Evolutionary conservation across 176 grass and related monocot genomes (phyloP).

Genomic region (Alloteropsis semialata): DNA sequence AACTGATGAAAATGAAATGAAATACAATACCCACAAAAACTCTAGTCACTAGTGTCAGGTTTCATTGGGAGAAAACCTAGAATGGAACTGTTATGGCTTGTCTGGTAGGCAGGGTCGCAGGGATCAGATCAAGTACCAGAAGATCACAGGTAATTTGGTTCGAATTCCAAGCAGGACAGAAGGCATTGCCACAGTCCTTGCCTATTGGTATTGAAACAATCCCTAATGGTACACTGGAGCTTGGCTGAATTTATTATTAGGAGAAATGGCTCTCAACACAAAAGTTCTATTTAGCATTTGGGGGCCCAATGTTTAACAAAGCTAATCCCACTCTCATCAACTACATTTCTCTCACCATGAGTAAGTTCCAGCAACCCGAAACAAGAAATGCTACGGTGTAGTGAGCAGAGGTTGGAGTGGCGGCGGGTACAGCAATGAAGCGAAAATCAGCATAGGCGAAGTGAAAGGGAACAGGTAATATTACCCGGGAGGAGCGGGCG

Average conservation of each 20-base stretch:
- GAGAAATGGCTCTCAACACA: neutral
- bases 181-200: too few relatives aligned
- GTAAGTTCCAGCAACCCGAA: neutral
- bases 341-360: neutral
- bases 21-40: neutral
- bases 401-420: neutral
- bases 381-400: neutral
- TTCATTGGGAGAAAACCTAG: neutral
- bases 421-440: neutral
- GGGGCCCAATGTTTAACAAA: neutral
- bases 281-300: neutral
- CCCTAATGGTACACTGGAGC: neutral
- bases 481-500: slow-evolving; percentile 73
- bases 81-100: neutral
- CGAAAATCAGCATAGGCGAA: neutral
- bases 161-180: too few relatives aligned
- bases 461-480: neutral
- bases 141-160: neutral
- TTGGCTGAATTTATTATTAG: neutral
- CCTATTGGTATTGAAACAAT: neutral
- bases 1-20: neutral
- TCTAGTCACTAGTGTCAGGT: neutral
- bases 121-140: neutral
- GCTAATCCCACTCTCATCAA: neutral
- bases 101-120: neutral